A percentile compares a stretch with the other conserved stretches of the same genome.
Evolutionary conservation across 2,329 filamentous ascomycete genomes (phyloP).

Genomic region (Ambrosiella xylebori): DNA sequence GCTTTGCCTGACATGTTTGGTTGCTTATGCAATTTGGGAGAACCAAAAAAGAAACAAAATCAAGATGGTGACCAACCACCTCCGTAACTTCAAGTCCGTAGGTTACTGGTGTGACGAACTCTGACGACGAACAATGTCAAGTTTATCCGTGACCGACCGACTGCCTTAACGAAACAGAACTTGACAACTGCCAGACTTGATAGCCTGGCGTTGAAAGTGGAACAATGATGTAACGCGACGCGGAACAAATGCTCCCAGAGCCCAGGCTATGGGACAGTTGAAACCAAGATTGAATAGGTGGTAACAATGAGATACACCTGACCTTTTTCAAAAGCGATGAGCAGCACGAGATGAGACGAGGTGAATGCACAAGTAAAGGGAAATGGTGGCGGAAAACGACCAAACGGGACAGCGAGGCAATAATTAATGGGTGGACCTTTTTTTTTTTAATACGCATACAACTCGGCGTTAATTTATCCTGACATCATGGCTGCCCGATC

Average conservation of each 20-base stretch:
- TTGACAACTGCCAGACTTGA: too few relatives aligned
- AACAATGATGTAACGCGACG: neutral
- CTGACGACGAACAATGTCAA: neutral
- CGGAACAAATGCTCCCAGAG: neutral
- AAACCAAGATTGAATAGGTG: neutral
- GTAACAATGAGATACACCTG: neutral
- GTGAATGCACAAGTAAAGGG: neutral
- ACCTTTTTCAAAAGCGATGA: neutral
- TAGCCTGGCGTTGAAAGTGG: neutral
- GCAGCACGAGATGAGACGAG: neutral
- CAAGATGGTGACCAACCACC: neutral
- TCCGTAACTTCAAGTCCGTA: neutral
- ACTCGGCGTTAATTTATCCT: neutral
- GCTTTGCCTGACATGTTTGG: constrained; percentile 9
- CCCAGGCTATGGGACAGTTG: neutral
- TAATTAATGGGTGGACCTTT: neutral
- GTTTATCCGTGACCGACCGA: neutral
- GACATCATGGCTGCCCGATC: neutral
- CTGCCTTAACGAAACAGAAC: neutral
- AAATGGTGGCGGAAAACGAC: neutral
- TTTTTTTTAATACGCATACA: neutral
- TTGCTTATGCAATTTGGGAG: neutral
- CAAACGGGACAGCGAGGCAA: neutral
- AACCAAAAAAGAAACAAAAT: neutral
- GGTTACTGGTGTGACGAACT: neutral